Evolutionary conservation across 1,139 yeast genomes (phyloP), one percentile per base, ranked within the genome.

Genomic region (Candida albicans): DNA sequence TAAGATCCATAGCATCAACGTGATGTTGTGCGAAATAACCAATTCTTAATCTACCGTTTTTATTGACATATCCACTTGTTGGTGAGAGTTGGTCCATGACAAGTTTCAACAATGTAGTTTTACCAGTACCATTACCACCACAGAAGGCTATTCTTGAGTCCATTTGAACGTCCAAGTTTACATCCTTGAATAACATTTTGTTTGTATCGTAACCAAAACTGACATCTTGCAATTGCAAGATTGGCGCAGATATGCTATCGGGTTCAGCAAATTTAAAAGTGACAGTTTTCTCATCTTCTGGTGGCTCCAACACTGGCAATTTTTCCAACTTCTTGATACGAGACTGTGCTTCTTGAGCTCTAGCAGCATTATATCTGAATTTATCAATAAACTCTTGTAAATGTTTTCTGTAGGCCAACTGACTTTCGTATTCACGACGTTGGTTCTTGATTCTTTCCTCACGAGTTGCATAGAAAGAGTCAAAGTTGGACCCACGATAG

Each of bases 1-100:
- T 74, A 55, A 91, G 71, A 59, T 93, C 99, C 96, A 93, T 88
- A n/a, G 93, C 86, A 59, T 93, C 99, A 52, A 93, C 96, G 60
- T 93, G 99, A 64, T 93, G 99, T 70, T 93, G 99, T n/a, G 99
- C 98, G 71, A 93, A 93, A 67, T 95, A 95, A 14, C 96, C 99
- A 41, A 93, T 86, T 67, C 99, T 80, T 54, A 93, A 72, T 56
- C 98, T 79, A 34, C 95, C 87, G 59, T 93, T 91, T 52, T 82
- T 79, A 27, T 87, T 77, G 13, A 91, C 86, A 47, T 77, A 73
- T 46, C 99, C 99, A 9, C 69, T 71, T 36, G 81, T 57, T 2
- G 99, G 98, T 18, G 73, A 67, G 44, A 87, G 68, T 53, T 76
- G 80, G 50, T 88, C 96, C 79, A 91, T 84, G 55, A 93, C 73